Conservation (phyloP, 305 asterid genomes). For the Lippia alba region DNA sequence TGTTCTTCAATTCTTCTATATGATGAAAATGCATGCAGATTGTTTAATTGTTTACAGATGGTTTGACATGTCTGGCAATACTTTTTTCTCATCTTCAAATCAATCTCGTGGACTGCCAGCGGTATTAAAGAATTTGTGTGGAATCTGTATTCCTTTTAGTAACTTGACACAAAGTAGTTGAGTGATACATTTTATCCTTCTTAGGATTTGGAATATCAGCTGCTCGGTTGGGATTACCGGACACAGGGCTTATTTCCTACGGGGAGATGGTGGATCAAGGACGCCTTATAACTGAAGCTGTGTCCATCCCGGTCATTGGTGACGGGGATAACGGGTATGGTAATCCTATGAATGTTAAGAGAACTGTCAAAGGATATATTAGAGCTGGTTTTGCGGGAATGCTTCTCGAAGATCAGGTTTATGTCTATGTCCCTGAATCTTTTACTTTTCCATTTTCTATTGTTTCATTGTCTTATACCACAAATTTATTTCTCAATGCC, state of each 20-base stretch:
- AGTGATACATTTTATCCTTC: conserved; percentile 33
- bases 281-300: conserved; percentile 74
- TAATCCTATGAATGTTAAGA: conserved; percentile 92
- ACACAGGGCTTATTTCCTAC: conserved; percentile 85
- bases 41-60: no score
- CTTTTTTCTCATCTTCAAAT: not conserved
- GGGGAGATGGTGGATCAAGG: conserved; percentile 99
- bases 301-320: conserved; percentile 87
- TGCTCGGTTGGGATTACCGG: conserved; percentile 85
- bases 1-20: no score
- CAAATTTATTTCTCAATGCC: conserved; percentile 5
- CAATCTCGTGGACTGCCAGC: not conserved
- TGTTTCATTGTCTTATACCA: conserved; percentile 2
- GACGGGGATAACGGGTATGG: conserved; percentile 98
- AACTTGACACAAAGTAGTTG: conserved; percentile 26
- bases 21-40: no score
- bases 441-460: conserved; percentile 3
- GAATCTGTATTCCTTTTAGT: not conserved
- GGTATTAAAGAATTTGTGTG: conserved; percentile 8
- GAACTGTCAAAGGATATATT: conserved; percentile 86
- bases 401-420: conserved; percentile 95
- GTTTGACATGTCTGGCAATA: not conserved
- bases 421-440: conserved; percentile 15
- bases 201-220: conserved; percentile 96
- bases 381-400: conserved; percentile 93